Evolutionary conservation across 1,284 basidiomycete genomes (phyloP), one percentile per base, ranked within the genome.

Genomic region (Tilletia indica): DNA sequence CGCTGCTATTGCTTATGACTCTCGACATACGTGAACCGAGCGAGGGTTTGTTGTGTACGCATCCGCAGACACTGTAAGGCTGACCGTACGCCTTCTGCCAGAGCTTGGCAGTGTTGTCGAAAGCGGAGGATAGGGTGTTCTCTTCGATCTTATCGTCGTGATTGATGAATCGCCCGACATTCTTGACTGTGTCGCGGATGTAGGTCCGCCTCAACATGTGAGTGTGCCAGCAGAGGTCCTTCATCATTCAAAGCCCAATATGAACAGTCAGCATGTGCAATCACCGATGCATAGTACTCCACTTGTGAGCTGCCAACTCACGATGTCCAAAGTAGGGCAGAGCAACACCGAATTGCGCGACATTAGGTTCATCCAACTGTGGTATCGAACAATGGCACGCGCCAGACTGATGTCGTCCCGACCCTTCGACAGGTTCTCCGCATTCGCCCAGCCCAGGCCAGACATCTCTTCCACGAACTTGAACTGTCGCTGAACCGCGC

Each of bases 171-270:
- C 76, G 76, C 5, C 76, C 78, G 38, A 78, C 68, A n/a, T 70
- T 66, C 25, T n/a, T 21, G 36, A 74, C 70, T 4, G 70, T 72
- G 34, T 80, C 76, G 9, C 71, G 66, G 61, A 73, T 71, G 68
- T 80, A 81, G 4, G 49, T 31, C 48, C 68, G 19, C 0, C 63
- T 56, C 8, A 81, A 74, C 68, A 76, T 74, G 54, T 80, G 80
- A 1, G 80, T 80, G 49, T 81, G 78, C 77, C 78, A 81, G 64
- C 49, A 68, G 12, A 81, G 75, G 67, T 81, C 78, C 42, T 45
- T 45, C 25, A 31, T 31, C 25, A 31, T 31, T 31, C 25, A 31
- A 31, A 31, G 25, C 25, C 25, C 25, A 31, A 31, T 31, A 31
- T 1, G 25, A 31, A 31, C 25, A 31, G 25, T 31, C 25, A 31